Evolutionary conservation across 371 early-diverging fungal species (phyloP).

Genomic region (Syncephalastrum racemosum): DNA sequence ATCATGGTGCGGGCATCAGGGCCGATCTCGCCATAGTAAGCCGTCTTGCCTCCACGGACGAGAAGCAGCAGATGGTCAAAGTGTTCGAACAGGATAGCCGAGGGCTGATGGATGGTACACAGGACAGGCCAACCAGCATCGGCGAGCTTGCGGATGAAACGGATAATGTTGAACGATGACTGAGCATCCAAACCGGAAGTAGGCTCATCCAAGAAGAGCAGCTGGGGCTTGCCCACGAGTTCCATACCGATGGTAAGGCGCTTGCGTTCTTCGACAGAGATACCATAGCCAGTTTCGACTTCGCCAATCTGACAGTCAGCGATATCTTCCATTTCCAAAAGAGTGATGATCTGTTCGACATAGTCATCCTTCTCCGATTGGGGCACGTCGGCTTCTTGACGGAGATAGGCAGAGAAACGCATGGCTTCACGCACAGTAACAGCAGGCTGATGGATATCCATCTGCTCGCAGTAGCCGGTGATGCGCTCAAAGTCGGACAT

Average conservation of each 20-base stretch:
- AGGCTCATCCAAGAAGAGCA: constrained; percentile 84
- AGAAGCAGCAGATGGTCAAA: constrained; percentile 69
- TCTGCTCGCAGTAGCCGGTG: constrained; percentile 83
- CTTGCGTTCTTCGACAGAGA: constrained; percentile 65
- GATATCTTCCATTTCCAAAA: constrained; percentile 59
- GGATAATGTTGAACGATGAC: constrained; percentile 67
- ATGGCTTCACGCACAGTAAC: constrained; percentile 64
- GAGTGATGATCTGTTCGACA: constrained; percentile 56
- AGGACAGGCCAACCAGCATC: no score
- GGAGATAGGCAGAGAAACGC: constrained; percentile 64
- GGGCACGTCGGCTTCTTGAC: constrained; percentile 55
- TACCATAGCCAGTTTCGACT: constrained; percentile 43
- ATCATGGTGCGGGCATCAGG: constrained; percentile 49
- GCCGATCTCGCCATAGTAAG: constrained; percentile 67
- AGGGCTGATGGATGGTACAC: constrained; percentile 73
- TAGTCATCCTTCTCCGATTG: constrained; percentile 55
- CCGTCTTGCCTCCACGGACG: constrained; percentile 56
- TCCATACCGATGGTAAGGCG: constrained; percentile 69
- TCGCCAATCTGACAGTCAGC: constrained; percentile 55
- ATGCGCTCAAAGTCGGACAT: constrained; percentile 65
- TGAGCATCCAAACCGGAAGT: constrained; percentile 72
- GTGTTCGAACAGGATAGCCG: constrained; percentile 57
- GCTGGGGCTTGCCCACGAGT: constrained; percentile 68
- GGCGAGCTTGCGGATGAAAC: constrained; percentile 63
- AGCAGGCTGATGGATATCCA: constrained; percentile 75